Evolutionary conservation across 192 early-diverging fungal species (phyloP), one percentile per base, ranked within the genome.

Genomic region (Phlyctochytrium arcticum): DNA sequence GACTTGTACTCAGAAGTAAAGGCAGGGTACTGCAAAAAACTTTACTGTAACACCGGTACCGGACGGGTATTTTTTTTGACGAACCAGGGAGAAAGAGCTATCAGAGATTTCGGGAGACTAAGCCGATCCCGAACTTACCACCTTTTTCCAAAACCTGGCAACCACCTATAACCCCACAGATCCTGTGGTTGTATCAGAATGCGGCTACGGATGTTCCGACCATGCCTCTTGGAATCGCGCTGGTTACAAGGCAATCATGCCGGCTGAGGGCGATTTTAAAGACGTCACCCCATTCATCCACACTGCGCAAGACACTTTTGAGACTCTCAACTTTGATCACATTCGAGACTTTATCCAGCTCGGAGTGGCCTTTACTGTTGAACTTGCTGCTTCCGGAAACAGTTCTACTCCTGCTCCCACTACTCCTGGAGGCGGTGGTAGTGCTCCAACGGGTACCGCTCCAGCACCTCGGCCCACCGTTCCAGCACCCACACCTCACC

Each of bases 161-260:
- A 73, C 61, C 0, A 60, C 57, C 15, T 96, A 96, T 66, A 49
- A 37, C 32, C 83, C 83, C 39, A 55, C 62, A n/a, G 76, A 92
- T 23, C 75, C 82, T 36, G 78, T 76, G 0, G 72, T 60, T 15
- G 80, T 88, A 60, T 87, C 86, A 17, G 74, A 75, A 35, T 95
- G 93, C 70, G 94, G 94, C 23, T 96, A 91, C 46, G 71, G 75
- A 37, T 91, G 87, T 72, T 88, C 88, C 30, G 95, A 98, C 76
- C 93, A 98, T 70, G 92, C 92, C 5, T 89, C 89, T 31, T 98
- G 94, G 94, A 82, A 80, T 58, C 84, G 88, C 62, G 84, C 85
- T n/a, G 95, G 94, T 2, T 93, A 82, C 78, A 87, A 87, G 23
- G 88, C 93, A 31, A 87, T 88, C 6, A 93, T 96, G 67, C 80